Evolutionary conservation across 164 flowering plant species (phyloP), one percentile per base, ranked within the genome.

Genomic region (Vitis amurensis): DNA sequence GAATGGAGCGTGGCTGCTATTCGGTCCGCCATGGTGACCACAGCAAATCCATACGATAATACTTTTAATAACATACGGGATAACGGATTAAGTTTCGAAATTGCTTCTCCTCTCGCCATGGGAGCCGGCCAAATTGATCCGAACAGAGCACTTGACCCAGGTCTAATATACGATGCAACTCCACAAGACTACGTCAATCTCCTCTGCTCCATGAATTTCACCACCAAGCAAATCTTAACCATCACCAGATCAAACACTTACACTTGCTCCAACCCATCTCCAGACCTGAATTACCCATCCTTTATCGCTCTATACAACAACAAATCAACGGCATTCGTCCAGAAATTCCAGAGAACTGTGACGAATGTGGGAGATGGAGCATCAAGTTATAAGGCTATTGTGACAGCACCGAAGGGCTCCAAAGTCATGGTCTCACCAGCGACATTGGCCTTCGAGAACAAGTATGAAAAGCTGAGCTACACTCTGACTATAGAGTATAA

Each of bases 211-310:
- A 71, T 76, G 83, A 76, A 82, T 17, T 76, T 64, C 77, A 86
- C 85, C 50, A n/a, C 9, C 62, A 58, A 61, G 9, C 88, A 90
- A 63, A 75, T 88, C 30, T 1, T 29, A 11, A 57, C 84, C 59
- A 78, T 90, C 49, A 77, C 84, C 0, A 74, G 85, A 66, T 73
- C 80, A 6, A 61, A 65, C n/a, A 68, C 8, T 10, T 68, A 72
- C 57, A 69, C 19, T 47, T 84, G 88, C 78, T 70, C 77, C 8
- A 70, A 59, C 50, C 67, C 87, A 2, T 77, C 82, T 17, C 27
- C 77, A 1, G 86, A 86, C 78, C 76, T 88, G 4, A 88, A 88
- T 67, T 85, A 86, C 67, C 91, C 91, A 4, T 85, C 92, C 0
- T 86, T 87, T 63, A 77, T 87, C 14, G 74, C 76, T 12, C 31